Evolutionary conservation across 2,329 filamentous ascomycete species (phyloP).

Genomic region (Venturia nashicola): DNA sequence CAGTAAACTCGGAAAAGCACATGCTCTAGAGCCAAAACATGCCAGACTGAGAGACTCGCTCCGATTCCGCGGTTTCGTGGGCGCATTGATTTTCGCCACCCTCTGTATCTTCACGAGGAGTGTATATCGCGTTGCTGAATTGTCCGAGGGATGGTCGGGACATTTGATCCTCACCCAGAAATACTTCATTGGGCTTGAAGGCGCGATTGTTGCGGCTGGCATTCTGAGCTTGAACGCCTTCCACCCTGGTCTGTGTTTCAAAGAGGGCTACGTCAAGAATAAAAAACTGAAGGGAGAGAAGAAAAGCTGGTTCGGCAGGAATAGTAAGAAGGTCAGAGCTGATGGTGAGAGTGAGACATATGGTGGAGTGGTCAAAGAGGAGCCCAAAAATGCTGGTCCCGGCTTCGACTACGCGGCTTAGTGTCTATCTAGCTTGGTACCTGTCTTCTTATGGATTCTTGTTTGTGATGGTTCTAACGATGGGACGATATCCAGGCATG

Average conservation of each 20-base stretch:
- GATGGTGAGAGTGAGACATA: background rate
- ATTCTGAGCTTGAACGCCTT: slow-evolving; percentile 23
- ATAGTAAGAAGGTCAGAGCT: background rate
- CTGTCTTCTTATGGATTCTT: background rate
- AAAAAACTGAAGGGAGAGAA: background rate
- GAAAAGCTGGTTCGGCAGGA: background rate
- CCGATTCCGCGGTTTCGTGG: slow-evolving; percentile 42
- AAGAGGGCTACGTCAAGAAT: slow-evolving; percentile 15
- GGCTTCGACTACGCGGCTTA: background rate
- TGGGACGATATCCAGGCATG: background rate
- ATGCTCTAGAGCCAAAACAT: slow-evolving; percentile 17
- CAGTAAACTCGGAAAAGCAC: background rate
- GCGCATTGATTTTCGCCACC: slow-evolving; percentile 45
- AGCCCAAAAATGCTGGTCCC: background rate
- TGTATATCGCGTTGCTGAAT: slow-evolving; percentile 53
- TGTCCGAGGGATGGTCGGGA: slow-evolving; percentile 51
- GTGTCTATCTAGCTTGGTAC: background rate
- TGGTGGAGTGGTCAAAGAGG: background rate
- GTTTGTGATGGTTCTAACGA: background rate
- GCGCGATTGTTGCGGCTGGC: slow-evolving; percentile 20
- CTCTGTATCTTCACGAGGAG: slow-evolving; percentile 52
- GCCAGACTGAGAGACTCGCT: slow-evolving; percentile 25
- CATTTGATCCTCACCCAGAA: slow-evolving; percentile 37
- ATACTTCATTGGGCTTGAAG: slow-evolving; percentile 27
- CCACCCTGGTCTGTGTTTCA: slow-evolving; percentile 26